These are phyloP conservation scores for Diddensiella transvaalensis DNA, from an alignment of 805 yeast species.

Conservation along the genomic window DNA sequence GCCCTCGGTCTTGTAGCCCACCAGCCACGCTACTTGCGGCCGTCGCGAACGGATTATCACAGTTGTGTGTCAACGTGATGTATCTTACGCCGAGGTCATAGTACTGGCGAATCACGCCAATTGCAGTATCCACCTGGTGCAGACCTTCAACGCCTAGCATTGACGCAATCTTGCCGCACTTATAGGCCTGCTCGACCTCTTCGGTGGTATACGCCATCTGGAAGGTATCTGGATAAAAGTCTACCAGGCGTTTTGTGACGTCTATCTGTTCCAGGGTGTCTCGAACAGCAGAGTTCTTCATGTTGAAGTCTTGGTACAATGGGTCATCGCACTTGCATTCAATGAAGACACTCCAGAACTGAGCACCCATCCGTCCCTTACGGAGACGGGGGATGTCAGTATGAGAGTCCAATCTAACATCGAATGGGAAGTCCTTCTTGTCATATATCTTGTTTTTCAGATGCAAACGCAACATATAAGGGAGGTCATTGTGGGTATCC, in stretches of 20 bases:
- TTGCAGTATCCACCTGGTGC: conserved; percentile 49
- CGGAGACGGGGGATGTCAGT: conserved; percentile 44
- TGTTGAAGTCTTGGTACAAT: conserved; percentile 40
- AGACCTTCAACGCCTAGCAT: conserved; percentile 54
- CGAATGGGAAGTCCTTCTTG: conserved; percentile 38
- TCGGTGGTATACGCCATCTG: conserved; percentile 40
- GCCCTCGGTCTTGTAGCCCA: conserved; percentile 45
- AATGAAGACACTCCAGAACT: conserved; percentile 49
- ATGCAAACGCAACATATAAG: conserved; percentile 46
- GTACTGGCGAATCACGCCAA: conserved; percentile 48
- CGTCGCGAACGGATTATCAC: conserved; percentile 57
- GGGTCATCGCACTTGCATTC: conserved; percentile 34
- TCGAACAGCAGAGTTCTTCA: conserved; percentile 43
- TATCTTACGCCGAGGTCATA: conserved; percentile 51
- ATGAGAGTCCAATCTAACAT: conserved; percentile 39
- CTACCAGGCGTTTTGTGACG: conserved; percentile 44
- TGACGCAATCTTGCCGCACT: conserved; percentile 39
- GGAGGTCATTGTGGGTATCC: conserved; percentile 52
- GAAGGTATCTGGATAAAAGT: conserved; percentile 39
- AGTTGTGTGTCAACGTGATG: conserved; percentile 51
- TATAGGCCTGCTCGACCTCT: conserved; percentile 40
- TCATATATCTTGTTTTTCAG: conserved; percentile 42
- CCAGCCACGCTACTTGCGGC: conserved; percentile 48
- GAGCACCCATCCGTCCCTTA: conserved; percentile 46
- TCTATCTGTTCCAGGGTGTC: conserved; percentile 56